These are phyloP conservation scores for Lepidium campestre DNA, from an alignment of 441 rosid genomes.

Conservation along the genomic window DNA sequence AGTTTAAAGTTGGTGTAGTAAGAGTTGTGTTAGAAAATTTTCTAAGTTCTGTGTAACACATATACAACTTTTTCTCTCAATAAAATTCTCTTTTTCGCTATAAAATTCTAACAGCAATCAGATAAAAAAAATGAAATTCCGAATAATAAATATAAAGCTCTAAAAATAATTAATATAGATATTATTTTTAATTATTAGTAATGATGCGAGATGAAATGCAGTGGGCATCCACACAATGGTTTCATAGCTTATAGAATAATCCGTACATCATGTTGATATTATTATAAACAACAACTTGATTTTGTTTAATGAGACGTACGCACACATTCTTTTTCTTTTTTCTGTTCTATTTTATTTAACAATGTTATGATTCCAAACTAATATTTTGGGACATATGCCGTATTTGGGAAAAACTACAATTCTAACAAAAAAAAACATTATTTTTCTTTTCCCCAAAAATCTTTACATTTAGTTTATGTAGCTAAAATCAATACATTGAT, in stretches of 20 bases:
- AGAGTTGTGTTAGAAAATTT: too few species aligned
- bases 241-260: slow-evolving; percentile 19
- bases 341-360: not conserved
- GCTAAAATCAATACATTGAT: too few species aligned
- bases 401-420: slow-evolving; percentile 28
- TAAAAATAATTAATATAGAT: not conserved
- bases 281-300: slow-evolving; percentile 14
- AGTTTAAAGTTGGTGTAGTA: too few species aligned
- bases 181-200: not conserved
- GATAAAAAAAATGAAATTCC: not conserved
- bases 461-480: not conserved
- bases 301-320: not conserved
- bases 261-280: slow-evolving; percentile 22
- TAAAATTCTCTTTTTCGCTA: not conserved
- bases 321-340: not conserved
- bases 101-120: not conserved
- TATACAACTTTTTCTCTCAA: too few species aligned
- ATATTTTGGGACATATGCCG: slow-evolving; percentile 12
- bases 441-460: not conserved
- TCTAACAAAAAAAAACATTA: not conserved
- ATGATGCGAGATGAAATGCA: slow-evolving; percentile 9
- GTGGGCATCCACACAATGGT: slow-evolving; percentile 15
- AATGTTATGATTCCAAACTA: slow-evolving; percentile 12
- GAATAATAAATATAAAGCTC: not conserved
- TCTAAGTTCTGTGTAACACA: too few species aligned